Percentiles rank a stretch among this genome's conserved stretches.
Evolutionary conservation across 768 basidiomycete genomes (phyloP).

Genomic region (Russula foetens): DNA sequence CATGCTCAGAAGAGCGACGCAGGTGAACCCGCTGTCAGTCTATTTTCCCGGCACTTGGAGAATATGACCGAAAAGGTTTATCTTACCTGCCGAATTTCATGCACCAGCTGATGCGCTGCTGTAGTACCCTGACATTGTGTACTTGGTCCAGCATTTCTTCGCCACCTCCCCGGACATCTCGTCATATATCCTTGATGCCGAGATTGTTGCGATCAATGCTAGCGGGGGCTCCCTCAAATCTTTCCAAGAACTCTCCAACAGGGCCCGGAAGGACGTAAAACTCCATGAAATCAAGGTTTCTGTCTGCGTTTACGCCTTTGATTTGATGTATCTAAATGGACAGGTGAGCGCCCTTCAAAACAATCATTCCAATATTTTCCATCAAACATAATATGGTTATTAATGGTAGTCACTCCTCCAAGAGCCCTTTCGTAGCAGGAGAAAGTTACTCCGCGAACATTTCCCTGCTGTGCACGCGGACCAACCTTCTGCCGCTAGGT

Average conservation of each 20-base stretch:
- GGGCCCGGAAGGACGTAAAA: conserved; percentile 77
- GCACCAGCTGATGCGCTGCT: conserved; percentile 9
- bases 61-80: conserved; percentile 84
- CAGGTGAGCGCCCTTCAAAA: conserved; percentile 41
- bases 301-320: conserved; percentile 84
- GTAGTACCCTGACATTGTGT: conserved; percentile 78
- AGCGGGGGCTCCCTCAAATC: conserved; percentile 53
- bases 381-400: conserved; percentile 10
- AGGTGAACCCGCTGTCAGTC: conserved; percentile 37
- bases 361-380: conserved; percentile 1
- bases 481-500: conserved; percentile 45
- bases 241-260: conserved; percentile 82
- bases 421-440: conserved; percentile 61
- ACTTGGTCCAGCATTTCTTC: conserved; percentile 47
- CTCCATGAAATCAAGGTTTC: conserved; percentile 65
- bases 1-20: conserved; percentile 38
- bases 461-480: conserved; percentile 47
- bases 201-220: conserved; percentile 78
- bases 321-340: conserved; percentile 80
- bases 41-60: conserved; percentile 87
- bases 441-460: conserved; percentile 50
- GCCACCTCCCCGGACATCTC: conserved; percentile 31
- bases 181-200: conserved; percentile 79
- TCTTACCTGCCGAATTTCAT: conserved; percentile 5
- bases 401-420: conserved; percentile 52